Evolutionary conservation across 2,329 filamentous ascomycete species (phyloP), one percentile per base, ranked within the genome.

Genomic region (Xylaria sp.): DNA sequence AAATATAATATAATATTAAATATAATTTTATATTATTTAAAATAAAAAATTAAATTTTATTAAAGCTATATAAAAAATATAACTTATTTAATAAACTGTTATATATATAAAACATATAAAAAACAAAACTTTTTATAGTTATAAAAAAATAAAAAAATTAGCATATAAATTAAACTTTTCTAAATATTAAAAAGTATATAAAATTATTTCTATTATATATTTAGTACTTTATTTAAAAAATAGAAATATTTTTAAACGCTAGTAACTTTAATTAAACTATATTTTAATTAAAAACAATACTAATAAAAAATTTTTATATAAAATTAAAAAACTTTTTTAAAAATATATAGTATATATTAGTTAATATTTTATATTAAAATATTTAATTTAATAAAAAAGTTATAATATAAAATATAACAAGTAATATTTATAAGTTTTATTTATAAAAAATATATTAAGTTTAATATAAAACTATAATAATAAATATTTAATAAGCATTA

Each of bases 151-250:
- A 13, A 48, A 25, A 0, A n/a, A 41, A 23, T 15, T 59, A 13
- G 17, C 10, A 3, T 59, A 59, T 48, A 59, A 59, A 33, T 5
- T 59, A 13, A 46, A 59, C n/a, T 49, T 59, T 40, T 47, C 43
- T 11, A 21, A 54, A 31, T 13, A 46, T 23, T 59, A 53, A 13
- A 13, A 48, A n/a, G 19, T 48, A 33, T 48, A 59, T 25, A 4
- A 23, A 13, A 13, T 54, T n/a, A 15, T 59, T 2, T 59, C 43
- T 8, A 31, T 59, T n/a, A 31, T 15, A 17, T 40, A 59, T 17
- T 54, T 59, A 17, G 54, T 40, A n/a, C 11, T 25, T 3, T 11
- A 7, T 1, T 8, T 41, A 33, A 25, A 40, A 31, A 27, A 8
- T 2, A 2, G 4, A 3, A 5, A 54, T n/a, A 8, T 23, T 19